phyloP scores from a whole-genome alignment of 768 basidiomycete genomes.

The Tubosaeta sp. region DNA sequence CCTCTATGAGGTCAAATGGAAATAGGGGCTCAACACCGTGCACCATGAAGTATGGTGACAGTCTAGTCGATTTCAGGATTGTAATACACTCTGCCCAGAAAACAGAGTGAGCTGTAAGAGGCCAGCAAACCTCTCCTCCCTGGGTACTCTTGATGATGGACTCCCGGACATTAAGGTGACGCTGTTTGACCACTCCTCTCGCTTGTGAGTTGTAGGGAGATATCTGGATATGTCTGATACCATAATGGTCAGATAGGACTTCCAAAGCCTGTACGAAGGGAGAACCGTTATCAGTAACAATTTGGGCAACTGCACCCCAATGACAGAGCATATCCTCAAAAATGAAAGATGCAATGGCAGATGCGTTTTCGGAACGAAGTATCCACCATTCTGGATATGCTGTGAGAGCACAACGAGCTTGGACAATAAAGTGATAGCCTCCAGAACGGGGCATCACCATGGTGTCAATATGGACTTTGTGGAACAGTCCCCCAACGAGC shows the following conservation, averaged over 20 bases:
- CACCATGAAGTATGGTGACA: conserved; percentile 2
- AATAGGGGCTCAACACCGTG: conserved; percentile 29
- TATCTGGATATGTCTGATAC: background rate
- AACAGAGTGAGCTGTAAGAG: background rate
- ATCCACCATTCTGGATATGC: conserved; percentile 27
- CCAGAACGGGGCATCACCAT: conserved; percentile 4
- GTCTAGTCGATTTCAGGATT: background rate
- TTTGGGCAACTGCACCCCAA: too few relatives aligned
- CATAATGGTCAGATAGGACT: too few relatives aligned
- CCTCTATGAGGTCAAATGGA: conserved; percentile 27
- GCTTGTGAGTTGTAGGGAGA: background rate
- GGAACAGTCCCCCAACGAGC: conserved; percentile 7
- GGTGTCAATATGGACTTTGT: background rate
- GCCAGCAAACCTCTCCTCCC: background rate
- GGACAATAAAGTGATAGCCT: conserved; percentile 16
- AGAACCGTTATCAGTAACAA: too few relatives aligned
- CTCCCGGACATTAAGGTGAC: conserved; percentile 2
- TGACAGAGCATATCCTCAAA: conserved; percentile 17
- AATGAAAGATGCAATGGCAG: conserved; percentile 9
- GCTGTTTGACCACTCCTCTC: too few relatives aligned
- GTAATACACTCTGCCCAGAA: background rate
- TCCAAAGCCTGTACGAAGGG: background rate
- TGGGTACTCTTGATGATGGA: background rate
- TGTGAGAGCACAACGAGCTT: background rate
- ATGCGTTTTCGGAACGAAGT: conserved; percentile 20